Conservation (phyloP, 306 rosid genomes). For the Delonix regia region DNA sequence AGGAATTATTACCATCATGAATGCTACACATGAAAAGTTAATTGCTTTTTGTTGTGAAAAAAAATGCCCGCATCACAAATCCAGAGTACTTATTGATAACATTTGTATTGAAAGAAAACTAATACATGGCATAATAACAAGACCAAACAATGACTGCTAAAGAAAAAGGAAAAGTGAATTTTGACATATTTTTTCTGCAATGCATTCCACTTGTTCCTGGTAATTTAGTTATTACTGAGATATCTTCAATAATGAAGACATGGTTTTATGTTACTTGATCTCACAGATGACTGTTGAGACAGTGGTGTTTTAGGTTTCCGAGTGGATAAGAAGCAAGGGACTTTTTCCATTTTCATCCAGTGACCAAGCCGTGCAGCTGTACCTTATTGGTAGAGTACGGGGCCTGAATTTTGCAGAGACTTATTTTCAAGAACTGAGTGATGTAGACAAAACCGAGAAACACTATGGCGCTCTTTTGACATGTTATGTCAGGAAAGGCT, state of each 20-base stretch:
- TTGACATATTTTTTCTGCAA: not conserved
- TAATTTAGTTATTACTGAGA: not conserved
- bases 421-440: conserved; percentile 58
- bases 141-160: not conserved
- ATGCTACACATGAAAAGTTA: not conserved
- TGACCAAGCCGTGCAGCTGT: conserved; percentile 63
- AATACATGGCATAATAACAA: not conserved
- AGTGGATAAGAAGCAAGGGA: conserved; percentile 67
- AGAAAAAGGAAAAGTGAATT: not conserved
- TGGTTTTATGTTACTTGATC: not conserved
- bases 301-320: conserved; percentile 57
- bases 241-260: conserved; percentile 3
- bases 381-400: conserved; percentile 64
- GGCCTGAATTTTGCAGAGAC: conserved; percentile 67
- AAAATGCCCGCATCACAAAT: not conserved
- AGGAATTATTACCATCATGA: not conserved
- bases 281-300: not conserved
- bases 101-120: not conserved
- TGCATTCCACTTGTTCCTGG: not conserved
- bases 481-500: conserved; percentile 71
- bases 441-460: conserved; percentile 47
- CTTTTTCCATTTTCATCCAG: conserved; percentile 41
- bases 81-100: not conserved
- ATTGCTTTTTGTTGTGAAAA: not conserved
- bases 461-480: conserved; percentile 69